phyloP scores from a whole-genome alignment of 768 basidiomycete genomes.

The Podaxis rugospora region DNA sequence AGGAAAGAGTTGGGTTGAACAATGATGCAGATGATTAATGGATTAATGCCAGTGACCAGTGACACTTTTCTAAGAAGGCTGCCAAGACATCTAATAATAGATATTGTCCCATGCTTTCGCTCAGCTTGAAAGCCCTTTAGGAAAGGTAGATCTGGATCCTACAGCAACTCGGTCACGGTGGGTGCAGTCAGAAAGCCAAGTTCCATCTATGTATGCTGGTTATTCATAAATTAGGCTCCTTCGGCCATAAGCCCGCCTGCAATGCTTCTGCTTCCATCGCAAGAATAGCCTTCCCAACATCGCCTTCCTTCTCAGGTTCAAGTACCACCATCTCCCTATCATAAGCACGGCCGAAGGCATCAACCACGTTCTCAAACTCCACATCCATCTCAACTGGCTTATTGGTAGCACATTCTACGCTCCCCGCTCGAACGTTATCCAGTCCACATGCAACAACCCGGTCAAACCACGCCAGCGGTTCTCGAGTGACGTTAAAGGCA shows the following conservation, averaged over 20 bases:
- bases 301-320: constrained; percentile 36
- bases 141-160: neutral
- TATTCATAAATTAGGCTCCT: constrained; percentile 17
- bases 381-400: constrained; percentile 36
- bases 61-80: neutral
- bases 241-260: constrained; percentile 37
- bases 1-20: neutral
- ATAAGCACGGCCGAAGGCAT: constrained; percentile 42
- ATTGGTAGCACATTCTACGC: constrained; percentile 46
- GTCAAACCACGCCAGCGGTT: constrained; percentile 84
- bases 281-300: constrained; percentile 43
- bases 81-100: neutral
- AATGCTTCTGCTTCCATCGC: constrained; percentile 42
- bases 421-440: constrained; percentile 74
- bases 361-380: constrained; percentile 49
- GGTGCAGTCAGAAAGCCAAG: neutral
- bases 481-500: constrained; percentile 80
- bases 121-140: neutral
- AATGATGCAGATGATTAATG: neutral
- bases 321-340: constrained; percentile 45
- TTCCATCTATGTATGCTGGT: neutral
- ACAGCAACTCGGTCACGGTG: neutral
- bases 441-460: constrained; percentile 89
- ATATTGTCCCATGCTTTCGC: neutral
- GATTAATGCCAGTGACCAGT: no score